Base-by-base conservation (phyloP, 2,329 filamentous ascomycete genomes). In the Diaporthe helianthi region DNA sequence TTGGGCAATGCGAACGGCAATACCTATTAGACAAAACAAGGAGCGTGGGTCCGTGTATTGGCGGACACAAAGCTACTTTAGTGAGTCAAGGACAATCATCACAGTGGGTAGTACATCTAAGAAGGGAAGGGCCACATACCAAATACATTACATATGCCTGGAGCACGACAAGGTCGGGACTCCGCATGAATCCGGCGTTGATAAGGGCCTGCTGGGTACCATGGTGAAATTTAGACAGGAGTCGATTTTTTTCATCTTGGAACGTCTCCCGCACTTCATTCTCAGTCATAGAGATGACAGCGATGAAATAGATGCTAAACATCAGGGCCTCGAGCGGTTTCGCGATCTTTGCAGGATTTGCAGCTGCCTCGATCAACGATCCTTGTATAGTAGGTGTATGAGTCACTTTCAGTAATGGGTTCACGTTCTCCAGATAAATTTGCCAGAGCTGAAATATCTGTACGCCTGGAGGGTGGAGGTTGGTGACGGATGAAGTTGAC, bases 101-200 rank as follows among this genome's bases (percentile, higher is more conserved):
- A 19, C 17, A 7, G 24, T 52, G 44, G 64, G 55, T 36, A 64
- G 8, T 55, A 24, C 7, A n/a, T 10, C 19, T 13, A n/a, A 44
- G 24, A 10, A 51, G n/a, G n/a, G n/a, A n/a, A 38, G 51, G 29
- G 54, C 53, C n/a, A 74, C 83, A 79, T 82, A 91, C 89, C 69
- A 92, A 81, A 73, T 90, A 92, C 19, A 93, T 80, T 7, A 90
- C 80, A 69, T 89, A 89, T 1, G 90, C 91, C 77, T 93, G 90
- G 29, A 93, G 78, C 4, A 90, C 84, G 63, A 87, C 85, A 10
- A 92, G 75, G 69, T 93, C 90, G 1, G 87, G 86, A 15, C 87
- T 87, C 33, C 88, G 85, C 79, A 93, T 87, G 72, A 93, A 90
- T 12, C 87, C 85, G 1, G 88, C 89, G 72, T 90, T 90, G 44